These are phyloP conservation scores for Sechiopsis laciniata DNA, from an alignment of 306 rosid species.

Conservation along the genomic window DNA sequence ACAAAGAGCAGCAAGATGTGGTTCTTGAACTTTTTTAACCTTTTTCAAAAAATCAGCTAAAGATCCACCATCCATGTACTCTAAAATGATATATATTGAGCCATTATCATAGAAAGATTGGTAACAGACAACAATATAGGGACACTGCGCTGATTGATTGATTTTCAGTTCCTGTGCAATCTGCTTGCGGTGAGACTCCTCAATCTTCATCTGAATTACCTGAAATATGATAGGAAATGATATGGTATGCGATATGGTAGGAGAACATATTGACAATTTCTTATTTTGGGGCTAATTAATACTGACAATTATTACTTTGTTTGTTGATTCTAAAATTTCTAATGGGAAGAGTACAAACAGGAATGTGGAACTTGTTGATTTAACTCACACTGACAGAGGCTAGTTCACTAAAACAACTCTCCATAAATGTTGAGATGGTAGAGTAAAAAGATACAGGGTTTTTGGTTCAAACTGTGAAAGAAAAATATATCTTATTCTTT, in stretches of 20 bases:
- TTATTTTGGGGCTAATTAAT: slow-evolving; percentile 4
- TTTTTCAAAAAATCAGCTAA: slow-evolving; percentile 76
- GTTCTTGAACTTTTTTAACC: slow-evolving; percentile 75
- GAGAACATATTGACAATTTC: not conserved
- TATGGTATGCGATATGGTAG: not conserved
- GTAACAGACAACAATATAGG: slow-evolving; percentile 75
- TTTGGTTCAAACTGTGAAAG: slow-evolving; percentile 1
- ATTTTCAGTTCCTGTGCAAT: slow-evolving; percentile 89
- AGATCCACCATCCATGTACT: slow-evolving; percentile 99
- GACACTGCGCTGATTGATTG: slow-evolving; percentile 89
- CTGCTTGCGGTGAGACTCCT: slow-evolving; percentile 74
- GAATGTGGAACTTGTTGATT: slow-evolving; percentile 2
- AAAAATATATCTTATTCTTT: slow-evolving; percentile 1
- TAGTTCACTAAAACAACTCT: not conserved
- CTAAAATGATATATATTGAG: slow-evolving; percentile 78
- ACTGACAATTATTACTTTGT: not conserved
- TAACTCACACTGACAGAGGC: not conserved
- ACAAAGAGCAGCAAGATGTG: slow-evolving; percentile 71
- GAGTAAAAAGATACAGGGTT: not conserved
- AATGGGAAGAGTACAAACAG: not conserved
- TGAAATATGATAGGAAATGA: slow-evolving; percentile 29
- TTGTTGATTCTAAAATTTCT: slow-evolving; percentile 7
- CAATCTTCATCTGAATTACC: slow-evolving; percentile 87
- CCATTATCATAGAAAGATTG: slow-evolving; percentile 83
- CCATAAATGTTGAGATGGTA: not conserved